Conservation (phyloP, 306 rosid genomes). For the Lathyrus oleraceus region DNA sequence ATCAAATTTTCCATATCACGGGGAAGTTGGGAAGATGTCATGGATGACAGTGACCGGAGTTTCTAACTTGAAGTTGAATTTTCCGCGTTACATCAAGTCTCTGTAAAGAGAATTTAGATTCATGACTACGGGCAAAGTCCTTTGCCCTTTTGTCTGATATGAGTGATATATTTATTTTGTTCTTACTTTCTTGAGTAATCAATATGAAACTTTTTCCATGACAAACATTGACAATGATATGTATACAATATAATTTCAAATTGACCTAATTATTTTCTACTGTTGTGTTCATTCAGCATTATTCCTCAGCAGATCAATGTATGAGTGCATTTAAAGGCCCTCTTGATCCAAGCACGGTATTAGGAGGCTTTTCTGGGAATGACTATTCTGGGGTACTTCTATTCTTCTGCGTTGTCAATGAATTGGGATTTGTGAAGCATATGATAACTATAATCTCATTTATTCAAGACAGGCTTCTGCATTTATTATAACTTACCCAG, state of each 20-base stretch:
- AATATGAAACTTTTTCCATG: constrained; percentile 17
- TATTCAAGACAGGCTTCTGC: constrained; percentile 82
- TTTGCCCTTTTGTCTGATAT: constrained; percentile 12
- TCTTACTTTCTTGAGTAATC: constrained; percentile 14
- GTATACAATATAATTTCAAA: constrained; percentile 21
- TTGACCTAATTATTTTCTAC: constrained; percentile 26
- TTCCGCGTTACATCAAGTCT: constrained; percentile 2
- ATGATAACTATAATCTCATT: constrained; percentile 41
- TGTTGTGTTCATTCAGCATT: constrained; percentile 64
- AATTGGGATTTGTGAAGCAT: constrained; percentile 28
- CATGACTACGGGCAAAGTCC: background rate
- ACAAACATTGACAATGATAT: background rate
- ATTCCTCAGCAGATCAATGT: constrained; percentile 88
- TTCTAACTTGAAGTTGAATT: constrained; percentile 17
- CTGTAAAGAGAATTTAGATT: background rate
- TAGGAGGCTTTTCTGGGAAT: constrained; percentile 85
- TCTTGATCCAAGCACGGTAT: constrained; percentile 95
- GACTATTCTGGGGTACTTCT: constrained; percentile 80
- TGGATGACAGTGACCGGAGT: background rate
- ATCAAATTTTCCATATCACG: background rate
- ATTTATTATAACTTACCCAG: constrained; percentile 82
- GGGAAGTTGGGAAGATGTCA: background rate
- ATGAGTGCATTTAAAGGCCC: constrained; percentile 96
- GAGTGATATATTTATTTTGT: constrained; percentile 9
- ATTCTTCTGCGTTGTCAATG: constrained; percentile 30